Evolutionary conservation across 805 yeast genomes (phyloP), one percentile per base, ranked within the genome.

Genomic region (Lipomyces sp.): DNA sequence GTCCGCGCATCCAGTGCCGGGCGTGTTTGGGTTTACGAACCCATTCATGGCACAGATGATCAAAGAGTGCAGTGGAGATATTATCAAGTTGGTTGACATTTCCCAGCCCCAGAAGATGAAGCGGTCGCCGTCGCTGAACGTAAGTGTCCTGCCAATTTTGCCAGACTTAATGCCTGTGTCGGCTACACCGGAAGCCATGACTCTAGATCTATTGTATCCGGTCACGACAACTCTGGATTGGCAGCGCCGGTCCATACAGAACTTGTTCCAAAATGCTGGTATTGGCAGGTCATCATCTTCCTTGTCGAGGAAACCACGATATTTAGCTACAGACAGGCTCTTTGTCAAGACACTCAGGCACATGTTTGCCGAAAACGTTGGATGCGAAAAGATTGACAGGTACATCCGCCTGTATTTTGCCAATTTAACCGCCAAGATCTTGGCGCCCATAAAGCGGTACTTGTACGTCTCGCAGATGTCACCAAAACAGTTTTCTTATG

Each of bases 141-240:
- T 68, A 10, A 66, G 59, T 10, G 54, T 68, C 34, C 48, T 62
- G 34, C 69, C 68, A n/a, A 53, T 68, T 2, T 45, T 65, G 33
- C 70, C 66, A 4, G 71, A 68, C 39, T 39, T 62, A 64, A 63
- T 66, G 67, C 64, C 67, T 11, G 18, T 65, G 8, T 33, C 60
- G 18, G 61, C 67, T 11, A 7, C 70, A 18, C 65, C 69, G 18
- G 60, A 59, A 39, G 57, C 54, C 29, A 35, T 62, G 63, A 64
- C 71, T 7, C 51, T 68, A n/a, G 71, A 68, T 37, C 53, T 68
- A 13, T 58, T 68, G 15, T 68, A 68, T 35, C 71, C 71, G n/a
- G 65, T 67, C 8, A 59, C 66, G 3, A 65, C 70, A 24, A 64
- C 70, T 1, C 57, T 67, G 24, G 69, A 60, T 8, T 67, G 67